phyloP scores from a whole-genome alignment of 116 monocot species.

The Posidonia oceanica region DNA sequence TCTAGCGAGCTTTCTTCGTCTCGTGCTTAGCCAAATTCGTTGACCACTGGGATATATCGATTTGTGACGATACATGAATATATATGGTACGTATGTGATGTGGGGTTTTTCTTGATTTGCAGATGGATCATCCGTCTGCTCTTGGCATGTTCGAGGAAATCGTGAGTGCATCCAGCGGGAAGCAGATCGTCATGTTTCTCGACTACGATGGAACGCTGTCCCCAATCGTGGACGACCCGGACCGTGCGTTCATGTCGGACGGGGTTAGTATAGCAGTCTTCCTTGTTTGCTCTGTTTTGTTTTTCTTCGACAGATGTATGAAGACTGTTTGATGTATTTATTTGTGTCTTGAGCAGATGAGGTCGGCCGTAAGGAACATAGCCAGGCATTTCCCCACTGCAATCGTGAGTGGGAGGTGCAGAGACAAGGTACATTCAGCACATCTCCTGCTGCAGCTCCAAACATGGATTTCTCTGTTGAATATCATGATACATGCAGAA shows the following conservation, averaged over 20 bases:
- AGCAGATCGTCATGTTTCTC: constrained; percentile 62
- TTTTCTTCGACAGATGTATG: not conserved
- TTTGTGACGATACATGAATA: not conserved
- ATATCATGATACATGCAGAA: too few species aligned
- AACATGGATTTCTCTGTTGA: not conserved
- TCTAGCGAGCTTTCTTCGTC: not conserved
- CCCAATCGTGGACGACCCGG: constrained; percentile 75
- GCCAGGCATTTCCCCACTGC: constrained; percentile 60
- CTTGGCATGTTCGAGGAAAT: constrained; percentile 51
- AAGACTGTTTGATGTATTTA: not conserved
- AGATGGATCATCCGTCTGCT: constrained; percentile 60
- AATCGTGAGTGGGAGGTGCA: constrained; percentile 60
- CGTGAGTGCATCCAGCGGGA: constrained; percentile 33
- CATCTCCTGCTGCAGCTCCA: not conserved
- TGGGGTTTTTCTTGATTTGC: not conserved
- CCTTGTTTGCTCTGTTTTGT: not conserved
- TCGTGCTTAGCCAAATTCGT: too few species aligned
- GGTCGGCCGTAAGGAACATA: constrained; percentile 41
- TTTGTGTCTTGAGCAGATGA: constrained; percentile 37
- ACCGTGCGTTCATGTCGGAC: constrained; percentile 63
- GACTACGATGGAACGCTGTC: constrained; percentile 85
- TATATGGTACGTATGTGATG: not conserved
- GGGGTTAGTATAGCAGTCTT: constrained; percentile 12
- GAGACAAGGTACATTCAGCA: constrained; percentile 53
- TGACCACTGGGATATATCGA: too few species aligned